These are phyloP conservation scores for Penicillium sp. DNA, from an alignment of 2,329 filamentous ascomycete genomes.

Conservation along the genomic window DNA sequence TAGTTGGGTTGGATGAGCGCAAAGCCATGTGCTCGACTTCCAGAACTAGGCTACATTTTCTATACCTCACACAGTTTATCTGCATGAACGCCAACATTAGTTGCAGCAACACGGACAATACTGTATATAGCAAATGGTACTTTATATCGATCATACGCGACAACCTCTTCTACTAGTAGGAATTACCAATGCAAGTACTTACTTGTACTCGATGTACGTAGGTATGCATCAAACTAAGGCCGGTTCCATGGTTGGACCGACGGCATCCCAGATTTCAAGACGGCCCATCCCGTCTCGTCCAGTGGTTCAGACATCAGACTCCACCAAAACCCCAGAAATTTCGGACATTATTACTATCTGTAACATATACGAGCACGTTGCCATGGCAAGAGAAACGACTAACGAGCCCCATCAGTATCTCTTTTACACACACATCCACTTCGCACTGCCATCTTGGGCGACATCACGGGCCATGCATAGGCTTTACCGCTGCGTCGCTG, in stretches of 20 bases:
- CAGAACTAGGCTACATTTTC: constrained; percentile 15
- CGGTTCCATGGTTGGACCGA: constrained; percentile 22
- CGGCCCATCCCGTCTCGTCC: constrained; percentile 25
- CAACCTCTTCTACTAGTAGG: neutral
- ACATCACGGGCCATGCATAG: constrained; percentile 25
- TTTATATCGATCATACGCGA: neutral
- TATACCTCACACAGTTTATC: constrained; percentile 18
- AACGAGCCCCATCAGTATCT: constrained; percentile 7
- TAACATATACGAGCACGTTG: constrained; percentile 15
- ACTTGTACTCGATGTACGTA: neutral
- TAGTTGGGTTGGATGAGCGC: constrained; percentile 17
- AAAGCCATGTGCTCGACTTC: constrained; percentile 24
- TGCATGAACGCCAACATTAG: constrained; percentile 21
- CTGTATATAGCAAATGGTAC: neutral
- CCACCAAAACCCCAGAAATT: constrained; percentile 18
- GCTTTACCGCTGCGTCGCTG: constrained; percentile 36
- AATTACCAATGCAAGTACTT: neutral
- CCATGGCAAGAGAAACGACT: constrained; percentile 18
- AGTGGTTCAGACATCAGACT: constrained; percentile 25
- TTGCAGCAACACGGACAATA: constrained; percentile 7
- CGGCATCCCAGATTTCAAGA: constrained; percentile 13
- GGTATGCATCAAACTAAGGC: neutral
- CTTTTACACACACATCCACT: constrained; percentile 17
- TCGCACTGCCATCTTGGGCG: constrained; percentile 24
- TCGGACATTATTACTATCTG: neutral